phyloP scores from a whole-genome alignment of 129 eudicot genomes.

The Gnaphalium uliginosum region DNA sequence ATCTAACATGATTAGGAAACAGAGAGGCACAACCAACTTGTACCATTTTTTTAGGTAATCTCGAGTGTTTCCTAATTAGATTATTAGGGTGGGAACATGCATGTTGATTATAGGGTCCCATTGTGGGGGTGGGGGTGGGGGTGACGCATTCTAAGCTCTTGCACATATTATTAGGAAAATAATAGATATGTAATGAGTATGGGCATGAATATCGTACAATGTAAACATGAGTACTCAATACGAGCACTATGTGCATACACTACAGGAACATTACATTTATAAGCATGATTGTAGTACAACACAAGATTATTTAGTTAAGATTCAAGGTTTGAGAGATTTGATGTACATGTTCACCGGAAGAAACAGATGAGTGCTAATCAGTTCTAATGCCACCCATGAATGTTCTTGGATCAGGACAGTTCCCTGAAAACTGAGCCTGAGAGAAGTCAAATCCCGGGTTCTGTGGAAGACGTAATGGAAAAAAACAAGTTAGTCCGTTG shows the following conservation, averaged over 20 bases:
- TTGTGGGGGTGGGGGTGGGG: background rate
- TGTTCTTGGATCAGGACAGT: conserved; percentile 94
- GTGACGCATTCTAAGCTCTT: background rate
- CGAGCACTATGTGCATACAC: conserved; percentile 11
- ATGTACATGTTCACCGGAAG: conserved; percentile 32
- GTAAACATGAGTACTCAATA: conserved; percentile 20
- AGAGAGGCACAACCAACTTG: conserved; percentile 34
- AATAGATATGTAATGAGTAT: background rate
- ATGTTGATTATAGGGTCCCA: background rate
- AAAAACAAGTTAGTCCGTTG: background rate
- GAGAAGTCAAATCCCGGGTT: conserved; percentile 96
- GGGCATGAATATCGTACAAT: background rate
- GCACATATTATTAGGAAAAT: too few species aligned
- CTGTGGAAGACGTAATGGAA: conserved; percentile 45
- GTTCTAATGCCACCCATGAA: conserved; percentile 91
- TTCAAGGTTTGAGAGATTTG: conserved; percentile 16
- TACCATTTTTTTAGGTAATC: conserved; percentile 27
- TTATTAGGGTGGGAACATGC: conserved; percentile 29
- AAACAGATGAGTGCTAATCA: conserved; percentile 34
- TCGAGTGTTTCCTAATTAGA: conserved; percentile 22
- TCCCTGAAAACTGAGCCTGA: conserved; percentile 87
- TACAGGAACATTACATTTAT: conserved; percentile 11
- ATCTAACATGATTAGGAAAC: conserved; percentile 39
- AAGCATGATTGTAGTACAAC: conserved; percentile 23
- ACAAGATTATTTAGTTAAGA: conserved; percentile 30